Evolutionary conservation across 345 rosid species (phyloP).

Genomic region (Brassica nigra): DNA sequence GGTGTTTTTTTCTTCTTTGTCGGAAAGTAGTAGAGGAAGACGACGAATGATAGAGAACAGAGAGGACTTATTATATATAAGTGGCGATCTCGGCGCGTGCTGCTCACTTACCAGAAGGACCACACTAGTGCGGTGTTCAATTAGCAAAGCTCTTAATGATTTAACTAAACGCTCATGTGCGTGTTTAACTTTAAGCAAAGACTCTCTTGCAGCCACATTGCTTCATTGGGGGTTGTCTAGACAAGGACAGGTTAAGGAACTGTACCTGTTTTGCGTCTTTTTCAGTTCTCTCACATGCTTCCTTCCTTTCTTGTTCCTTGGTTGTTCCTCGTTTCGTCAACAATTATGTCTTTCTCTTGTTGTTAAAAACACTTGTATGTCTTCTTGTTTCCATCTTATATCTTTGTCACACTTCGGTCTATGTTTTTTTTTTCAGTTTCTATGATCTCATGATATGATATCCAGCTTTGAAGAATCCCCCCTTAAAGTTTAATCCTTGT

Average conservation of each 20-base stretch:
- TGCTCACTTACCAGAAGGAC: slow-evolving; percentile 26
- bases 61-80: background rate
- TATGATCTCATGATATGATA: background rate
- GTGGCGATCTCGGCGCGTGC: slow-evolving; percentile 36
- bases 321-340: slow-evolving; percentile 37
- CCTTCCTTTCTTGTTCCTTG: slow-evolving; percentile 35
- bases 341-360: slow-evolving; percentile 25
- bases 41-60: slow-evolving; percentile 25
- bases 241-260: slow-evolving; percentile 39
- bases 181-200: slow-evolving; percentile 14
- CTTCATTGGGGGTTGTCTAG: slow-evolving; percentile 29
- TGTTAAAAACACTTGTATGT: background rate
- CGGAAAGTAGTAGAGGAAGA: slow-evolving; percentile 20
- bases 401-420: slow-evolving; percentile 30
- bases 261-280: slow-evolving; percentile 36
- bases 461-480: background rate
- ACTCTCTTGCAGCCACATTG: slow-evolving; percentile 10
- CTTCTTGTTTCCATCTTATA: slow-evolving; percentile 27
- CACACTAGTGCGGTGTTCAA: slow-evolving; percentile 4
- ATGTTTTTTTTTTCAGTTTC: slow-evolving; percentile 4
- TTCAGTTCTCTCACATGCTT: slow-evolving; percentile 39
- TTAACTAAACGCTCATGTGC: background rate
- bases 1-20: background rate
- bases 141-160: background rate
- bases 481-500: background rate